Percentiles rank a stretch among this genome's conserved stretches.
Conservation (phyloP, 345 rosid genomes). For the Citrus reticulata region DNA sequence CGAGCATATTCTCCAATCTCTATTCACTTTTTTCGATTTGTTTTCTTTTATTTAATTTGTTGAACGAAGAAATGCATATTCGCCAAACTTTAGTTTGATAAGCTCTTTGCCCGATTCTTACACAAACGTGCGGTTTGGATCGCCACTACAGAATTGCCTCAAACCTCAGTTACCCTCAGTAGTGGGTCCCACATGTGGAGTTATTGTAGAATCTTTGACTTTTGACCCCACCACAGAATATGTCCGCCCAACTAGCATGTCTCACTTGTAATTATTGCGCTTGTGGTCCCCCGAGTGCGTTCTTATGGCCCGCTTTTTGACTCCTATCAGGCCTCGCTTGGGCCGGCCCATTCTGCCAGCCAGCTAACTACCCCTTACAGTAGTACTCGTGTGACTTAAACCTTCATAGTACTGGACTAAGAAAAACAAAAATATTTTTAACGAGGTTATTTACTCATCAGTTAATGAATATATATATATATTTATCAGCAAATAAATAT, state of each 20-base stretch:
- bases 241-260: constrained; percentile 1
- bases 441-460: too few relatives aligned
- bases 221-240: constrained; percentile 7
- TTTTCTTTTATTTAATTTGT: not conserved
- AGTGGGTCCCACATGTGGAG: not conserved
- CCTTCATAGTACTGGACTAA: too few relatives aligned
- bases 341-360: too few relatives aligned
- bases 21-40: not conserved
- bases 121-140: not conserved
- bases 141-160: not conserved
- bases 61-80: not conserved
- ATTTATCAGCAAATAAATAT: too few relatives aligned
- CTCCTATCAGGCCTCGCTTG: not conserved
- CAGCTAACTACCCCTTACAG: too few relatives aligned
- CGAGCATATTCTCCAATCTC: constrained; percentile 10
- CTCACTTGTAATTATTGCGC: not conserved
- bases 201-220: not conserved
- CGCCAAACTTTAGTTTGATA: not conserved
- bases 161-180: too few relatives aligned
- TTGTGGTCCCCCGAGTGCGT: constrained; percentile 4
- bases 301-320: not conserved
- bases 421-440: too few relatives aligned
- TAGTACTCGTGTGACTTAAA: too few relatives aligned
- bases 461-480: too few relatives aligned
- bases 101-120: not conserved